phyloP scores from a whole-genome alignment of 306 rosid genomes.

The Glycyrrhiza uralensis region DNA sequence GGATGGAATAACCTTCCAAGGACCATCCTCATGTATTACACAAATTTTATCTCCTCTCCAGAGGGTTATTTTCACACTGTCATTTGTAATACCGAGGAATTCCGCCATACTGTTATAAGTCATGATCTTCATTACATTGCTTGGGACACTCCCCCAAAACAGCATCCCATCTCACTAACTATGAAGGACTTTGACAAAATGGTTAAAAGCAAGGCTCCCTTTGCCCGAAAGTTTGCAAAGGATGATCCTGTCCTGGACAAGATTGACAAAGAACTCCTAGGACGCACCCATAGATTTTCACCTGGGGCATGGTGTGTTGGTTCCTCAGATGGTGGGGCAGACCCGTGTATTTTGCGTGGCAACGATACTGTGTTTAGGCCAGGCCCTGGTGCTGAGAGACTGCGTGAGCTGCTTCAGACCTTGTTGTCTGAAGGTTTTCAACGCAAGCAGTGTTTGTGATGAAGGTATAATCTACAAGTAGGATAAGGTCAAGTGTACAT shows the following conservation, averaged over 20 bases:
- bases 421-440: constrained; percentile 53
- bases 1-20: constrained; percentile 95
- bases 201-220: constrained; percentile 77
- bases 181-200: constrained; percentile 74
- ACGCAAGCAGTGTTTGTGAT: constrained; percentile 64
- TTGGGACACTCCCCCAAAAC: constrained; percentile 98
- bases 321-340: constrained; percentile 51
- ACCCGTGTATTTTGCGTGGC: constrained; percentile 68
- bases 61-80: constrained; percentile 87
- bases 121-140: constrained; percentile 96
- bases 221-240: constrained; percentile 81
- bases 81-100: constrained; percentile 67
- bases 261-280: constrained; percentile 77
- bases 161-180: constrained; percentile 67
- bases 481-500: constrained; percentile 49
- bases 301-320: constrained; percentile 85
- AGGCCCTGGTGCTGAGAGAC: constrained; percentile 73
- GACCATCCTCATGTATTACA: constrained; percentile 74
- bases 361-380: constrained; percentile 63
- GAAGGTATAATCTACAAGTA: constrained; percentile 1
- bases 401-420: constrained; percentile 49
- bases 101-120: constrained; percentile 52
- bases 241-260: constrained; percentile 71
- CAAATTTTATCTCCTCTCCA: constrained; percentile 82
- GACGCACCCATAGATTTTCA: constrained; percentile 57